Conservation (phyloP, 768 basidiomycete species). For the Russula vinacea region DNA sequence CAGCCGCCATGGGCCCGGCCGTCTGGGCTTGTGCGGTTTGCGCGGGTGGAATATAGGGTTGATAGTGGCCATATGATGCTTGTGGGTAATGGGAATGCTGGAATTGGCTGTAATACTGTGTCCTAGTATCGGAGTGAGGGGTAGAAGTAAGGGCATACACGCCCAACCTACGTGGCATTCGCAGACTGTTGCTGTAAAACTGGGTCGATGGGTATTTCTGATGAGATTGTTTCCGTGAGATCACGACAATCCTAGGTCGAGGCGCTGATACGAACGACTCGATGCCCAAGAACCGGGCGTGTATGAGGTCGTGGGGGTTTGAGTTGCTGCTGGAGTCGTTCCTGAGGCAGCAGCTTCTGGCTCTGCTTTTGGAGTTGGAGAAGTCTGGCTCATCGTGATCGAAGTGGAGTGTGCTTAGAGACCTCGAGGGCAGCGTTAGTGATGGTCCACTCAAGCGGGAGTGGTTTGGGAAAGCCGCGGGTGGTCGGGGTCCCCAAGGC, state of each 20-base stretch:
- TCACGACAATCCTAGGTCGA: not conserved
- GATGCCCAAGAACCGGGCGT: constrained; percentile 20
- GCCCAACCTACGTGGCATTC: constrained; percentile 24
- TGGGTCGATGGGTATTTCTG: constrained; percentile 32
- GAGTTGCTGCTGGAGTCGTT: constrained; percentile 11
- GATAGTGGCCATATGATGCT: constrained; percentile 36
- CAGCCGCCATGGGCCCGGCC: constrained; percentile 25
- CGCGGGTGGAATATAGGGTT: constrained; percentile 30
- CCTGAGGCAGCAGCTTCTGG: constrained; percentile 16
- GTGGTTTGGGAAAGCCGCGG: not conserved
- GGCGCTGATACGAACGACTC: constrained; percentile 19
- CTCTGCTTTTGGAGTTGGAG: constrained; percentile 22
- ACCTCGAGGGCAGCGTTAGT: not conserved
- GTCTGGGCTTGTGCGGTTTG: constrained; percentile 32
- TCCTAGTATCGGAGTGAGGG: constrained; percentile 15
- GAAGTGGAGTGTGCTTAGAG: not conserved
- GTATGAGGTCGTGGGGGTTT: constrained; percentile 24
- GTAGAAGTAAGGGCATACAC: constrained; percentile 1
- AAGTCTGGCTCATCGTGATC: constrained; percentile 20
- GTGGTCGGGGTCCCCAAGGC: constrained; percentile 6
- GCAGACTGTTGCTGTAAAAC: constrained; percentile 31
- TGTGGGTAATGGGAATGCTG: constrained; percentile 33
- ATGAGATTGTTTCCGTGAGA: constrained; percentile 3
- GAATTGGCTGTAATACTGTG: constrained; percentile 30
- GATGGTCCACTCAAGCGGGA: not conserved